Evolutionary conservation across 306 rosid genomes (phyloP).

Genomic region (Vigna reflexopilosa): DNA sequence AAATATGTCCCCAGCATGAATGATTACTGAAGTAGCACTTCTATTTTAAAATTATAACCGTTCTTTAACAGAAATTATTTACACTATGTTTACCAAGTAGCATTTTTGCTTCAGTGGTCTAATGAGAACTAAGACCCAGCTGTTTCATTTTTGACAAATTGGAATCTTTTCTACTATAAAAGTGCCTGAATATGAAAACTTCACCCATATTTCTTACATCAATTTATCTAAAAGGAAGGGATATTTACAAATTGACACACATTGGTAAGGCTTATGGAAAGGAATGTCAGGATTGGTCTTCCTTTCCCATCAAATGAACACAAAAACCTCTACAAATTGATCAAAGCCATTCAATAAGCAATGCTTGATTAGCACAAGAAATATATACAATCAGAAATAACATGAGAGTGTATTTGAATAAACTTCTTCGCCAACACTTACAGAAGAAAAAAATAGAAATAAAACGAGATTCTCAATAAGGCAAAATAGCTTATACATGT

Average conservation of each 20-base stretch:
- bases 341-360: constrained; percentile 7
- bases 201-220: background rate
- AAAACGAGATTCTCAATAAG: too few relatives aligned
- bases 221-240: background rate
- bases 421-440: too few relatives aligned
- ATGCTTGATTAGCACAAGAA: constrained; percentile 14
- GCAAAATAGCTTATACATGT: too few relatives aligned
- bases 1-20: constrained; percentile 15
- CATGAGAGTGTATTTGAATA: background rate
- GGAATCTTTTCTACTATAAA: background rate
- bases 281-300: background rate
- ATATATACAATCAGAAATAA: background rate
- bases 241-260: background rate
- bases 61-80: background rate
- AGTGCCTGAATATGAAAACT: background rate
- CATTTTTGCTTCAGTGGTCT: constrained; percentile 6
- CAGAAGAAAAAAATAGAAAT: too few relatives aligned
- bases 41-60: constrained; percentile 2
- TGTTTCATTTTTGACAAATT: background rate
- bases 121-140: background rate
- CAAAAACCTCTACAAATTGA: background rate
- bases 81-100: background rate
- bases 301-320: constrained; percentile 1
- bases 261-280: background rate
- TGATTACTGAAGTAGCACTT: background rate